phyloP scores from a whole-genome alignment of 805 yeast species.

The Yamadazyma phyllophila region DNA sequence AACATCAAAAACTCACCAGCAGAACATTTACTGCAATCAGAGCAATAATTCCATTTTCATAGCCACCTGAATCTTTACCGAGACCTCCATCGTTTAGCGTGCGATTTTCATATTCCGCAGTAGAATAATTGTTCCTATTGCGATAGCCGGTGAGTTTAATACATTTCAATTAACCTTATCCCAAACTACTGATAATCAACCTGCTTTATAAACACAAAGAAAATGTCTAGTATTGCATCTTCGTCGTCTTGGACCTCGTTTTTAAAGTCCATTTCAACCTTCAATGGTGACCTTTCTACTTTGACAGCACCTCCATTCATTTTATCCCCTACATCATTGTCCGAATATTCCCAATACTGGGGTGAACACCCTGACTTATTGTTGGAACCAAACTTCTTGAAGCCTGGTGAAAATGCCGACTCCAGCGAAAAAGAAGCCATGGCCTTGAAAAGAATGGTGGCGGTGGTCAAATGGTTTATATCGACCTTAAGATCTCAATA shows the following conservation, averaged over 20 bases:
- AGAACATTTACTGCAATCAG: no score
- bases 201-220: neutral
- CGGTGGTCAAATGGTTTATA: slow-evolving; percentile 87
- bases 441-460: slow-evolving; percentile 66
- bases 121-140: neutral
- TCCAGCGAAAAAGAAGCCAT: slow-evolving; percentile 35
- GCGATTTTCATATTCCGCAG: neutral
- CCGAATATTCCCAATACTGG: slow-evolving; percentile 95
- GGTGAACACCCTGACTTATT: slow-evolving; percentile 86
- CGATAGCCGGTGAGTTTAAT: neutral
- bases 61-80: neutral
- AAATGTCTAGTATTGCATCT: slow-evolving; percentile 21
- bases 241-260: slow-evolving; percentile 81
- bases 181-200: no score
- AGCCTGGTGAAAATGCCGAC: slow-evolving; percentile 37
- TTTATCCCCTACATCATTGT: slow-evolving; percentile 81
- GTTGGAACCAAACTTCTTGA: slow-evolving; percentile 62
- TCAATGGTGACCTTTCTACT: slow-evolving; percentile 89
- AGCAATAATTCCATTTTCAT: no score
- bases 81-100: neutral
- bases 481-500: slow-evolving; percentile 91
- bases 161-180: no score
- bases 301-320: slow-evolving; percentile 98
- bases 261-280: slow-evolving; percentile 84
- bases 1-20: no score